Conservation (phyloP, 345 rosid genomes). For the Bruguiera parviflora region DNA sequence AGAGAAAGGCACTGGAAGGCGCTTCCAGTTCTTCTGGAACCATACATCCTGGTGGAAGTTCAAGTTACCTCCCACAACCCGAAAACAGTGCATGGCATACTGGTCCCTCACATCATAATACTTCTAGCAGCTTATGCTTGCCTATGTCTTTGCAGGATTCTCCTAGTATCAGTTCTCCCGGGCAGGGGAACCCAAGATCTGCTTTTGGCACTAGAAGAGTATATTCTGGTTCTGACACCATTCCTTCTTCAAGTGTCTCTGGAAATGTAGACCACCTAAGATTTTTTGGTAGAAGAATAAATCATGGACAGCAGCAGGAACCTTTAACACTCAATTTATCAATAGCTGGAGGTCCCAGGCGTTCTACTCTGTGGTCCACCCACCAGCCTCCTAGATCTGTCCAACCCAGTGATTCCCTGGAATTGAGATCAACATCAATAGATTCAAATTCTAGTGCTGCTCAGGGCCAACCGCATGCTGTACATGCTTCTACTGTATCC, state of each 20-base stretch:
- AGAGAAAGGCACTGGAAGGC: slow-evolving; percentile 89
- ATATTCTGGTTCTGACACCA: slow-evolving; percentile 37
- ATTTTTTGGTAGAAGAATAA: slow-evolving; percentile 45
- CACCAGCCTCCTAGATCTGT: slow-evolving; percentile 41
- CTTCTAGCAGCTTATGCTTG: slow-evolving; percentile 59
- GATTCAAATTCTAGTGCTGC: slow-evolving; percentile 34
- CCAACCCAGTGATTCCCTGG: slow-evolving; percentile 40
- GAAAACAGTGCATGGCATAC: slow-evolving; percentile 43
- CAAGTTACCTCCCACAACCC: slow-evolving; percentile 46
- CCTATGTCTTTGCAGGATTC: slow-evolving; percentile 47
- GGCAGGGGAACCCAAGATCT: slow-evolving; percentile 42
- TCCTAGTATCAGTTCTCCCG: slow-evolving; percentile 37
- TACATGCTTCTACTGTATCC: slow-evolving; percentile 42
- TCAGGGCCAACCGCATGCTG: slow-evolving; percentile 44
- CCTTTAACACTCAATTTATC: slow-evolving; percentile 43
- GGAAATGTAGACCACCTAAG: slow-evolving; percentile 40
- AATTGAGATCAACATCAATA: slow-evolving; percentile 40
- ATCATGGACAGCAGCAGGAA: slow-evolving; percentile 52
- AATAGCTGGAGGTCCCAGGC: slow-evolving; percentile 39
- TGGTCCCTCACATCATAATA: slow-evolving; percentile 37
- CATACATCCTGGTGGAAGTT: slow-evolving; percentile 49
- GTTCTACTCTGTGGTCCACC: slow-evolving; percentile 35
- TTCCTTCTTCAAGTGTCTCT: slow-evolving; percentile 39
- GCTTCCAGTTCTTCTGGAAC: slow-evolving; percentile 61
- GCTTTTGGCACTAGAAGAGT: slow-evolving; percentile 49